These are phyloP conservation scores for Corymbia citriodora DNA, from an alignment of 441 rosid genomes.

Conservation along the genomic window DNA sequence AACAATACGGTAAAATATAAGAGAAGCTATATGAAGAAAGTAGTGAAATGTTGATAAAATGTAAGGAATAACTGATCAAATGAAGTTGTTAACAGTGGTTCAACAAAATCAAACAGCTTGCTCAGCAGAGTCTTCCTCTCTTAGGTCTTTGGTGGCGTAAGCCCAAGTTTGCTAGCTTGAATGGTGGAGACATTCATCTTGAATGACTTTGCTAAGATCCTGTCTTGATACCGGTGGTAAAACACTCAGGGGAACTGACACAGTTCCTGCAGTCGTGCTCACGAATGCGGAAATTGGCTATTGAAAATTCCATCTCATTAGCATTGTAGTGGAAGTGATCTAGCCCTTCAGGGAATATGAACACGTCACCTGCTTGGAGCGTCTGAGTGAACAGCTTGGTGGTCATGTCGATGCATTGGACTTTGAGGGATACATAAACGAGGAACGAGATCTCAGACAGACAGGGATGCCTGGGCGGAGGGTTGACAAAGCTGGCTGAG, in stretches of 20 bases:
- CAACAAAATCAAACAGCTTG: not conserved
- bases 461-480: not conserved
- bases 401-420: not conserved
- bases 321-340: slow-evolving; percentile 1
- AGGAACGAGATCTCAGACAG: not conserved
- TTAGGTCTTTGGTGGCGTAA: not conserved
- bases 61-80: not conserved
- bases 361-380: not conserved
- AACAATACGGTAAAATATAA: not conserved
- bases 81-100: not conserved
- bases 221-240: not conserved
- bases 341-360: not conserved
- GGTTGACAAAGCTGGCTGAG: not conserved
- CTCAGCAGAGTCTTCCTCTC: not conserved
- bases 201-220: not conserved
- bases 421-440: not conserved
- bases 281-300: not conserved
- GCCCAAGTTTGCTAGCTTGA: not conserved
- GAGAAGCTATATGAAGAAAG: not conserved
- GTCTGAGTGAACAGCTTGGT: not conserved
- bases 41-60: not conserved
- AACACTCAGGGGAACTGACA: not conserved
- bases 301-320: not conserved
- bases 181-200: not conserved
- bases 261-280: not conserved